Conservation (phyloP, 495 filamentous ascomycete species). For the Symbiotaphrina buchneri region DNA sequence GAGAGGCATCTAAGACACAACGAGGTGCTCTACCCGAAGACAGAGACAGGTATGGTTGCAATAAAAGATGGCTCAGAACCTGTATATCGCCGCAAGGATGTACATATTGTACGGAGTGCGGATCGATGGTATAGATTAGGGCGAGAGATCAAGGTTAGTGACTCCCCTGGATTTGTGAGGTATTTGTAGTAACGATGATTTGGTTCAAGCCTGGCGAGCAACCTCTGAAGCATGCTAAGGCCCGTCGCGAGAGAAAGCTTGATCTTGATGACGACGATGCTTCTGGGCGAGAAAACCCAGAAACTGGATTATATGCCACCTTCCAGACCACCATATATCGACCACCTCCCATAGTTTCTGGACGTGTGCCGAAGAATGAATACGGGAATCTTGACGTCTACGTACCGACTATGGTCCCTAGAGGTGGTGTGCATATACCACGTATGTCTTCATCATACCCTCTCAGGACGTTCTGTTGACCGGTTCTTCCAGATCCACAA, state of each 20-base stretch:
- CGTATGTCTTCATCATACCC: conserved; percentile 6
- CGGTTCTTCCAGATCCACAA: conserved; percentile 22
- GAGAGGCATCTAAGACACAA: conserved; percentile 70
- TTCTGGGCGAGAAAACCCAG: conserved; percentile 14
- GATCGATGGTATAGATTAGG: conserved; percentile 81
- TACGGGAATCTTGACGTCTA: conserved; percentile 86
- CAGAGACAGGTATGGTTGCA: conserved; percentile 53
- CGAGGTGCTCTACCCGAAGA: conserved; percentile 53
- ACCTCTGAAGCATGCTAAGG: conserved; percentile 45
- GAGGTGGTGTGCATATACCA: conserved; percentile 50
- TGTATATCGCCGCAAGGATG: conserved; percentile 61
- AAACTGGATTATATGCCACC: conserved; percentile 41
- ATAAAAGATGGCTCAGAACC: conserved; percentile 30
- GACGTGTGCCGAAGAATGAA: conserved; percentile 60
- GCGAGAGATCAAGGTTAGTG: conserved; percentile 34
- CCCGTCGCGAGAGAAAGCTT: conserved; percentile 15
- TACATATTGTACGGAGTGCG: conserved; percentile 46
- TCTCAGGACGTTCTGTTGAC: not conserved
- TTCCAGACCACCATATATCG: conserved; percentile 59
- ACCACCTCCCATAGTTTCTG: conserved; percentile 51
- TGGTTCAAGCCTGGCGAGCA: conserved; percentile 30
- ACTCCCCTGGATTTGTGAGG: not conserved
- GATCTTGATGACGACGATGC: conserved; percentile 17
- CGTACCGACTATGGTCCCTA: conserved; percentile 77
- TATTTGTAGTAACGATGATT: not conserved